phyloP scores from a whole-genome alignment of 768 basidiomycete genomes.

The Ephemerocybe angulata region DNA sequence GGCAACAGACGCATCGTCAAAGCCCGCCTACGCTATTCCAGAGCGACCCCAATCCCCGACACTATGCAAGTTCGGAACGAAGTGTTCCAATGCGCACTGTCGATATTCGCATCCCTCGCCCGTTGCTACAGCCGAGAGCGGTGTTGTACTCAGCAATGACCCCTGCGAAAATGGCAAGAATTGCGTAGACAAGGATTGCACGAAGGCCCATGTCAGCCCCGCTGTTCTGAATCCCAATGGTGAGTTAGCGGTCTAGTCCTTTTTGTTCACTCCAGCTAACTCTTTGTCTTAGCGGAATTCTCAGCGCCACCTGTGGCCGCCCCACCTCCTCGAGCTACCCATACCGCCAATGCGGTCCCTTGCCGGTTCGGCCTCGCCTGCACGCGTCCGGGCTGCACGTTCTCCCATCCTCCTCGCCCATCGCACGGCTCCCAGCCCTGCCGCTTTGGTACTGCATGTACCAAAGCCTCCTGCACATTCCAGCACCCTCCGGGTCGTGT shows the following conservation, averaged over 20 bases:
- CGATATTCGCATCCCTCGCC: constrained; percentile 94
- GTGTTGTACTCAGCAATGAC: constrained; percentile 91
- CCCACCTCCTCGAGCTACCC: constrained; percentile 16
- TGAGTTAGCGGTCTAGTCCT: constrained; percentile 25
- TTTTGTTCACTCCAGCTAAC: constrained; percentile 13
- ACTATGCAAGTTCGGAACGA: constrained; percentile 89
- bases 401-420: constrained; percentile 56
- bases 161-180: constrained; percentile 84
- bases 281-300: constrained; percentile 31
- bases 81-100: constrained; percentile 88
- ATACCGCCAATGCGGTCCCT: constrained; percentile 31
- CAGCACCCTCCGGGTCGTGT: constrained; percentile 88
- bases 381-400: constrained; percentile 67
- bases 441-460: constrained; percentile 83
- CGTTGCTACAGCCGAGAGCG: constrained; percentile 93
- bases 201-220: constrained; percentile 87
- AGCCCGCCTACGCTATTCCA: constrained; percentile 55
- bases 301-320: constrained; percentile 33
- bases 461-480: constrained; percentile 82
- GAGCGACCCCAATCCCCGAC: constrained; percentile 83
- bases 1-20: constrained; percentile 18
- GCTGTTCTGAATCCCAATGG: constrained; percentile 69
- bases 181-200: constrained; percentile 93
- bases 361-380: constrained; percentile 73
- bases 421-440: constrained; percentile 49